A percentile compares a stretch with the other conserved stretches of the same genome.
Evolutionary conservation across 257 asterid species (phyloP).

Genomic region (Solanum pinnatisectum): DNA sequence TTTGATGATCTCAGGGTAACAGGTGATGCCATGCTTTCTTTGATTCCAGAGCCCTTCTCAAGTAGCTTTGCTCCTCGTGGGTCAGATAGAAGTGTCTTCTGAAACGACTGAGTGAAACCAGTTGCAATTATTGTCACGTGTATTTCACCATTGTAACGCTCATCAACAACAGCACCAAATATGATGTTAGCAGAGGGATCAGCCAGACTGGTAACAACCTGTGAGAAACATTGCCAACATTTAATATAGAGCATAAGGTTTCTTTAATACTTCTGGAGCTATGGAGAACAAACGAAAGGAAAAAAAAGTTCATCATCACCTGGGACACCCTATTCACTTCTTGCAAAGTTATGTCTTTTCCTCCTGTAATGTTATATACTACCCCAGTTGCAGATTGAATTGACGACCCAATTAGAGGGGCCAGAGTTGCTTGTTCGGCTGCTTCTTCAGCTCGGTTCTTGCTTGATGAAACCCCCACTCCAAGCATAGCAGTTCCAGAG

Average conservation of each 20-base stretch:
- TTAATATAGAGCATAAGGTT: not conserved
- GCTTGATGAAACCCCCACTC: conserved; percentile 97
- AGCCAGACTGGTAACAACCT: conserved; percentile 98
- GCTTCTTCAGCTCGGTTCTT: conserved; percentile 99
- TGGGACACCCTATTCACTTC: conserved; percentile 97
- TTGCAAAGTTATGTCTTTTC: conserved; percentile 91
- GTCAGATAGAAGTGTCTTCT: conserved; percentile 68
- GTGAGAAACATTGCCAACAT: not conserved
- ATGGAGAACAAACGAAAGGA: not conserved
- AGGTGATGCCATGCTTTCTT: conserved; percentile 31
- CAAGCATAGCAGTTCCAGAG: conserved; percentile 99
- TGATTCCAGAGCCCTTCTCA: conserved; percentile 26
- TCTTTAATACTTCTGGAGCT: not conserved
- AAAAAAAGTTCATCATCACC: conserved; percentile 27
- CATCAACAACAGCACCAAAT: conserved; percentile 99
- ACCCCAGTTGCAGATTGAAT: conserved; percentile 99
- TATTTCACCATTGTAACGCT: conserved; percentile 82
- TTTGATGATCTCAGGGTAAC: conserved; percentile 24
- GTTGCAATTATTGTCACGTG: conserved; percentile 97
- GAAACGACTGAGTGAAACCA: conserved; percentile 85
- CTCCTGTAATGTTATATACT: conserved; percentile 94
- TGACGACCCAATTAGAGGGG: conserved; percentile 93
- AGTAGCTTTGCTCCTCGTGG: conserved; percentile 63
- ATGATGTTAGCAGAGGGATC: conserved; percentile 95
- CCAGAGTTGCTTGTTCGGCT: conserved; percentile 95